phyloP scores from a whole-genome alignment of 352 stramenopile genomes.

The Phytophthora macrochlamydospora region DNA sequence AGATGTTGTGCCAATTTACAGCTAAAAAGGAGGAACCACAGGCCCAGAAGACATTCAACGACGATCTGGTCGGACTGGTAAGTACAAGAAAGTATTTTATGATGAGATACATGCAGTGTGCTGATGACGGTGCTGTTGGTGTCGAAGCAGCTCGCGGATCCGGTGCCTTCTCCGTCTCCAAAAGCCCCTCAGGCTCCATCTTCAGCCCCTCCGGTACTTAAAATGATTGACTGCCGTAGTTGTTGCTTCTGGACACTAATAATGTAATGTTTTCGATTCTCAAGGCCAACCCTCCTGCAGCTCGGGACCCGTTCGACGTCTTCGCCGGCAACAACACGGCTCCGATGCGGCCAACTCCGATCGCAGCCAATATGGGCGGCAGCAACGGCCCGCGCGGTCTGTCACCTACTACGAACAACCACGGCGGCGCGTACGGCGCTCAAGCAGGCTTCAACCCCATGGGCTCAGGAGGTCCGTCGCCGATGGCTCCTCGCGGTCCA shows the following conservation, averaged over 20 bases:
- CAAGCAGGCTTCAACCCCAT: conserved; percentile 52
- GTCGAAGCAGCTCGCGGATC: conserved; percentile 55
- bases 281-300: conserved; percentile 29
- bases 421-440: conserved; percentile 26
- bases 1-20: conserved; percentile 15
- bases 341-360: conserved; percentile 42
- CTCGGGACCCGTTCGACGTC: conserved; percentile 77
- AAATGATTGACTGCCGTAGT: conserved; percentile 1
- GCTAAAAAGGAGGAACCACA: conserved; percentile 59
- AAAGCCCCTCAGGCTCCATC: conserved; percentile 42
- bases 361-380: conserved; percentile 27
- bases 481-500: conserved; percentile 52
- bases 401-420: conserved; percentile 31
- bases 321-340: conserved; percentile 49
- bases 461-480: conserved; percentile 35
- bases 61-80: conserved; percentile 84
- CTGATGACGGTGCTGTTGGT: conserved; percentile 12
- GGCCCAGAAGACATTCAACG: conserved; percentile 71
- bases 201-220: conserved; percentile 40
- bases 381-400: conserved; percentile 39
- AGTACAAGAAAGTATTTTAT: conserved; percentile 1
- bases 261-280: conserved; percentile 14
- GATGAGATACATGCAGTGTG: neutral
- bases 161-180: conserved; percentile 49
- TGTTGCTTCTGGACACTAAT: neutral